phyloP scores from a whole-genome alignment of 2,329 filamentous ascomycete species.

The Triangularia setosa region DNA sequence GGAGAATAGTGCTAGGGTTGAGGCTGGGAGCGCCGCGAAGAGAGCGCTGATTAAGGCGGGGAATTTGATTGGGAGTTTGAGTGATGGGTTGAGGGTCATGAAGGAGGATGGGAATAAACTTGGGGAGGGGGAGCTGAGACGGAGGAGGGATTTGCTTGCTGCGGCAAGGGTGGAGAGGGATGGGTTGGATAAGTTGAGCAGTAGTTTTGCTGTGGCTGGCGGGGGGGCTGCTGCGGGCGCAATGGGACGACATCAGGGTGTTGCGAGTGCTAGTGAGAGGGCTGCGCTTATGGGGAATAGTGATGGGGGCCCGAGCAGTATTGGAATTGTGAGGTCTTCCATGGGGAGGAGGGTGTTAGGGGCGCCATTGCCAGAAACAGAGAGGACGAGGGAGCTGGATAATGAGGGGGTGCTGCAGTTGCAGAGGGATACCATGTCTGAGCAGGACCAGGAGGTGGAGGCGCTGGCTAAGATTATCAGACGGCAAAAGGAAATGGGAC shows the following conservation, averaged over 20 bases:
- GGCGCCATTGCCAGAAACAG: slow-evolving; percentile 68
- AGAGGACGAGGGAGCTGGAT: slow-evolving; percentile 71
- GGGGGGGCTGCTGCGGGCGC: not conserved
- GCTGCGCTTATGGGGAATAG: slow-evolving; percentile 42
- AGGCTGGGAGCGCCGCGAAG: slow-evolving; percentile 72
- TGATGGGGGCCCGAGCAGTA: slow-evolving; percentile 23
- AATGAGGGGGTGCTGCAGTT: slow-evolving; percentile 71
- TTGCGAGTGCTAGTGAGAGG: slow-evolving; percentile 46
- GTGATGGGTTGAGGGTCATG: slow-evolving; percentile 60
- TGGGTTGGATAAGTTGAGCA: slow-evolving; percentile 68
- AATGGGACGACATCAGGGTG: slow-evolving; percentile 40
- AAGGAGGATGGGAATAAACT: slow-evolving; percentile 49
- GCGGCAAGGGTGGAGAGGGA: slow-evolving; percentile 71
- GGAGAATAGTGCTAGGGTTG: slow-evolving; percentile 36
- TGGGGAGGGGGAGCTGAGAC: slow-evolving; percentile 70
- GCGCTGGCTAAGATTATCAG: slow-evolving; percentile 65
- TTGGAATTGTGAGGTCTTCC: not conserved
- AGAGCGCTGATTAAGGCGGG: slow-evolving; percentile 66
- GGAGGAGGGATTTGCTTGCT: slow-evolving; percentile 66
- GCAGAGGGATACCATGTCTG: slow-evolving; percentile 68
- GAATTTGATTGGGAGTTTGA: slow-evolving; percentile 58
- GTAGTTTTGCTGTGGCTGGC: slow-evolving; percentile 44
- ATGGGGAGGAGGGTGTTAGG: slow-evolving; percentile 64
- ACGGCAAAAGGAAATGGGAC: slow-evolving; percentile 72
- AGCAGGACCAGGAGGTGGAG: slow-evolving; percentile 71